These are phyloP conservation scores for Prunus yedoensis DNA, from an alignment of 331 rosid species.

Conservation along the genomic window DNA sequence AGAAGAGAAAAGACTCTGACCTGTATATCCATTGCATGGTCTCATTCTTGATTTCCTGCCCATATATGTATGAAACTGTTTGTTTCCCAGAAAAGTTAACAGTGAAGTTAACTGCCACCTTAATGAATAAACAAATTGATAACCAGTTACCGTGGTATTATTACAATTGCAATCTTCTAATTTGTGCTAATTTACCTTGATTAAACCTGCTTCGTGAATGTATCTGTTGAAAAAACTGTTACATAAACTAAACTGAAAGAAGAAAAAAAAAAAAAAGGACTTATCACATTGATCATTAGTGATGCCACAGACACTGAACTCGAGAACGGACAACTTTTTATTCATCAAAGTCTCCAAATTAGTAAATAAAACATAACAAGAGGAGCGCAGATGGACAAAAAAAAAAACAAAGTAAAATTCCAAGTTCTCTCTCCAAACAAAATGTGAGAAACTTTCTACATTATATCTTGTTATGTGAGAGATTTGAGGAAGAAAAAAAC, in stretches of 20 bases:
- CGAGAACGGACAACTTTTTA: slow-evolving; percentile 14
- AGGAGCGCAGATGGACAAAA: not conserved
- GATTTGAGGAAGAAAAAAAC: slow-evolving; percentile 13
- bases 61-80: no score
- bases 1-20: no score
- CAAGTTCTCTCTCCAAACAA: not conserved
- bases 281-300: not conserved
- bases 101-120: not conserved
- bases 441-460: slow-evolving; percentile 7
- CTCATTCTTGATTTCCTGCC: no score
- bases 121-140: no score
- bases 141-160: not conserved
- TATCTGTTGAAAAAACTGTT: not conserved
- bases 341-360: slow-evolving; percentile 39
- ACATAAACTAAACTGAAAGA: not conserved
- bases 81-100: not conserved
- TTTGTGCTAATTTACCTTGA: not conserved
- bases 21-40: no score
- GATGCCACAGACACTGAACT: not conserved
- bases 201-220: not conserved
- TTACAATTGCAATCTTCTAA: not conserved
- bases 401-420: not conserved
- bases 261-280: not conserved
- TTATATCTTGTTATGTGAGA: slow-evolving; percentile 33
- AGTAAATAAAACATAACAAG: slow-evolving; percentile 27